A percentile compares a stretch with the other conserved stretches of the same genome.
phyloP scores from a whole-genome alignment of 1,284 basidiomycete genomes.

The Athelia sp. region DNA sequence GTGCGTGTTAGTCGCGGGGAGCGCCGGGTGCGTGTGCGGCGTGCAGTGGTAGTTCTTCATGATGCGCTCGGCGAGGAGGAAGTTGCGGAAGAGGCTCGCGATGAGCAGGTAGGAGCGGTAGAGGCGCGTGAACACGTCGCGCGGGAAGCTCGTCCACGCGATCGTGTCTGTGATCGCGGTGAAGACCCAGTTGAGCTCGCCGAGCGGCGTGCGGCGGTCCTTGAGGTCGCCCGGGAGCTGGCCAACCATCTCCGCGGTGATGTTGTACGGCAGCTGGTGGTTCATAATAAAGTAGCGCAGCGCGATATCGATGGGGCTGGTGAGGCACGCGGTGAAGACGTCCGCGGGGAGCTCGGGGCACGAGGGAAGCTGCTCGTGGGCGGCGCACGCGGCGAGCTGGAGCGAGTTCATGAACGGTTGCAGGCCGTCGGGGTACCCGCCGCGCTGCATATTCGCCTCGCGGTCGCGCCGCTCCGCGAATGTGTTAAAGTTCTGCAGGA shows the following conservation, averaged over 20 bases:
- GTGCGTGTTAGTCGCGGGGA: constrained; percentile 96
- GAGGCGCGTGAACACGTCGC: constrained; percentile 89
- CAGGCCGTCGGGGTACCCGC: constrained; percentile 55
- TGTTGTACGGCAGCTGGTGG: constrained; percentile 74
- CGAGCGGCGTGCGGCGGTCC: constrained; percentile 91
- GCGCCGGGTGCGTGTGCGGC: constrained; percentile 87
- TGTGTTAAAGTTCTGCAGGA: constrained; percentile 87
- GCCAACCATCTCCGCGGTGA: constrained; percentile 90
- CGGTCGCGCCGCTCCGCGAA: constrained; percentile 85
- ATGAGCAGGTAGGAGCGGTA: constrained; percentile 97
- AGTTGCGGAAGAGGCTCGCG: constrained; percentile 95
- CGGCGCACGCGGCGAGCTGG: constrained; percentile 92
- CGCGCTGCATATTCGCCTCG: constrained; percentile 60
- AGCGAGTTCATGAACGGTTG: constrained; percentile 86
- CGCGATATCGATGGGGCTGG: constrained; percentile 97
- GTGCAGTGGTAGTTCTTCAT: constrained; percentile 99
- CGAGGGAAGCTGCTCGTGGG: constrained; percentile 90
- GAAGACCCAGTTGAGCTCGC: constrained; percentile 99
- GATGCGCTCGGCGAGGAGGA: constrained; percentile 93
- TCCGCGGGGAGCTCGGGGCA: constrained; percentile 97
- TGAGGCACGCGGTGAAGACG: constrained; percentile 95
- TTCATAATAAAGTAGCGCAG: constrained; percentile 93
- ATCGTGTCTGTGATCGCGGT: constrained; percentile 99
- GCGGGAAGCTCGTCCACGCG: constrained; percentile 96
- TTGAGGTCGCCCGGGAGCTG: constrained; percentile 96